These are phyloP conservation scores for Irpex sp. DNA, from an alignment of 1,284 basidiomycete species.

Conservation along the genomic window DNA sequence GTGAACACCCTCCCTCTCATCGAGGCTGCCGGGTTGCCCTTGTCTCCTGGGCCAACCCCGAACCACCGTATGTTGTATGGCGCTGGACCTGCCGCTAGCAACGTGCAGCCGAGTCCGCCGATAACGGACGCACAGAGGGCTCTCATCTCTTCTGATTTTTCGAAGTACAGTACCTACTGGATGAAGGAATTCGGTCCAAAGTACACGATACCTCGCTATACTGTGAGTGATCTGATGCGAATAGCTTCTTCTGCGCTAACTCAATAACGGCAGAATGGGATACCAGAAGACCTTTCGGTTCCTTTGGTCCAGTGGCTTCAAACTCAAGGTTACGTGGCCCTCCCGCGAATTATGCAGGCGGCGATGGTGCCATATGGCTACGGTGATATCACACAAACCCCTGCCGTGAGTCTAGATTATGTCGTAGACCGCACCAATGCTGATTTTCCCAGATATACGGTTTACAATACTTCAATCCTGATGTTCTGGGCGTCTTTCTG, in stretches of 20 bases:
- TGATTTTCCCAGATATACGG: background rate
- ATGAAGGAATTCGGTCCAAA: background rate
- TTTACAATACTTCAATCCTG: background rate
- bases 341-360: background rate
- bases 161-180: background rate
- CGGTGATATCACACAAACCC: background rate
- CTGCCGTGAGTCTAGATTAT: background rate
- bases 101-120: background rate
- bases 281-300: background rate
- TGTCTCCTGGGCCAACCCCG: background rate
- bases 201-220: background rate
- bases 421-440: background rate
- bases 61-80: background rate
- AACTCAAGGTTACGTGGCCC: background rate
- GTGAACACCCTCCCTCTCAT: background rate
- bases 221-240: background rate
- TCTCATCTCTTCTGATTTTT: background rate
- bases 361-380: constrained; percentile 1
- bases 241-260: background rate
- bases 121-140: background rate
- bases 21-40: background rate
- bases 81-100: background rate
- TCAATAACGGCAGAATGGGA: background rate
- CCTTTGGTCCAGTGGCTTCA: background rate
- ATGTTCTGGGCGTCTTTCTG: background rate